Percentiles rank a stretch among this genome's conserved stretches.
Conservation (phyloP, 192 early-diverging fungal species). For the Martensiomyces pterosporus region DNA sequence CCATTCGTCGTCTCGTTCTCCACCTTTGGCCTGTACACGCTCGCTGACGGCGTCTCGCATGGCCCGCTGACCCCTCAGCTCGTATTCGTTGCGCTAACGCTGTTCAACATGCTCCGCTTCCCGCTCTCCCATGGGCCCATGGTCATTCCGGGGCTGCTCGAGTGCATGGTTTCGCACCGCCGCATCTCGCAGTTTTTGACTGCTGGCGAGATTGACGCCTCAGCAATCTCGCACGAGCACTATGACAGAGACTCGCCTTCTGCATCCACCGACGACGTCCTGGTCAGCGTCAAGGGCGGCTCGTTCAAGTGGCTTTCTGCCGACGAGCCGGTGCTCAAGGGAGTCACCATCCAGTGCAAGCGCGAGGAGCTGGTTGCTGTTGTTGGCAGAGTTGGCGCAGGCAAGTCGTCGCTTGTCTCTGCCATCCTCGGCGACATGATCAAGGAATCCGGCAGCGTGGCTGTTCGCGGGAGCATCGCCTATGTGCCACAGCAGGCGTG, state of each 20-base stretch:
- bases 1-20: conserved; percentile 48
- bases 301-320: not conserved
- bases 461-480: not conserved
- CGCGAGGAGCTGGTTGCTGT: conserved; percentile 4
- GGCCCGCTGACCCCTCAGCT: conserved; percentile 49
- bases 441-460: conserved; percentile 82
- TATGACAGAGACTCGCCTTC: not conserved
- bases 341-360: not conserved
- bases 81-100: conserved; percentile 48
- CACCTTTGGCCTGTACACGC: conserved; percentile 41
- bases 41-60: conserved; percentile 29
- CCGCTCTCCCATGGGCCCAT: conserved; percentile 32
- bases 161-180: conserved; percentile 31
- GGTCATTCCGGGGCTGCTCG: conserved; percentile 33
- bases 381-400: conserved; percentile 22
- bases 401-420: conserved; percentile 22
- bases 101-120: conserved; percentile 49
- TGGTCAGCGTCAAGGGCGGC: not conserved
- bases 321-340: not conserved
- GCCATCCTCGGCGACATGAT: conserved; percentile 31
- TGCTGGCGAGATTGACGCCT: conserved; percentile 41
- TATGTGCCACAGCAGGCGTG: conserved; percentile 15
- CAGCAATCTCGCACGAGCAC: conserved; percentile 16
- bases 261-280: not conserved
- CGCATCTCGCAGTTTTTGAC: conserved; percentile 40